Percentiles rank a stretch among this genome's conserved stretches.
phyloP scores from a whole-genome alignment of 1,284 basidiomycete genomes.

The Cutaneotrichosporon sp. region DNA sequence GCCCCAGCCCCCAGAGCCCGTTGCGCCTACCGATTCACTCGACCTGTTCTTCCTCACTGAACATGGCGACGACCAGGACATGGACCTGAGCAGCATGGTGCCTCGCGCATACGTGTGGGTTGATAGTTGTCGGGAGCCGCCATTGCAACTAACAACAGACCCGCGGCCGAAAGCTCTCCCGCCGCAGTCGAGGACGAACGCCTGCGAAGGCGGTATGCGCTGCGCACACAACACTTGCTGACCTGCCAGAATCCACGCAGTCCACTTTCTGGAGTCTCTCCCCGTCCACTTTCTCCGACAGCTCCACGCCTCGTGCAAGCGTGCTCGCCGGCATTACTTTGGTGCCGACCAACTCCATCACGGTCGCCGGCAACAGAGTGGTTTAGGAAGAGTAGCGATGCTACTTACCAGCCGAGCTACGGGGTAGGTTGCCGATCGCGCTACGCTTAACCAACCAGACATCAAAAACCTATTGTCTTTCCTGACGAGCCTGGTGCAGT shows the following conservation, averaged over 20 bases:
- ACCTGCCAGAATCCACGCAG: slow-evolving; percentile 12
- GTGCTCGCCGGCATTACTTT: neutral
- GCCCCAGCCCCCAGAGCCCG: neutral
- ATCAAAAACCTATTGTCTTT: slow-evolving; percentile 10
- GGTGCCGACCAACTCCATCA: neutral
- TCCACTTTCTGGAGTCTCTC: slow-evolving; percentile 22
- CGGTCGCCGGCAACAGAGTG: neutral
- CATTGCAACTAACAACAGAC: too few relatives aligned
- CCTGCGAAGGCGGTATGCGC: neutral
- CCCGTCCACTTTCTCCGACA: slow-evolving; percentile 17
- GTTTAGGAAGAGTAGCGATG: neutral
- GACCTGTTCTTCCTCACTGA: neutral
- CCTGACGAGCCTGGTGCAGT: slow-evolving; percentile 26
- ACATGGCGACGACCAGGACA: too few relatives aligned
- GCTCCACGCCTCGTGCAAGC: slow-evolving; percentile 1
- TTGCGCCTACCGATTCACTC: neutral
- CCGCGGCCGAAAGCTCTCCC: too few relatives aligned
- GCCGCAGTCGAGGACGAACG: too few relatives aligned
- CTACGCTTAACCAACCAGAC: too few relatives aligned
- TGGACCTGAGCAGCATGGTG: too few relatives aligned
- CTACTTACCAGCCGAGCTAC: neutral
- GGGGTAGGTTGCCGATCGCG: neutral
- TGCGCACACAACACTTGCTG: neutral
- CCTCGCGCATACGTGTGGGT: too few relatives aligned
- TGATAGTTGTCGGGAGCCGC: too few relatives aligned